Base-by-base conservation (phyloP, 352 stramenopile species). In the Pythium phragmitis region DNA sequence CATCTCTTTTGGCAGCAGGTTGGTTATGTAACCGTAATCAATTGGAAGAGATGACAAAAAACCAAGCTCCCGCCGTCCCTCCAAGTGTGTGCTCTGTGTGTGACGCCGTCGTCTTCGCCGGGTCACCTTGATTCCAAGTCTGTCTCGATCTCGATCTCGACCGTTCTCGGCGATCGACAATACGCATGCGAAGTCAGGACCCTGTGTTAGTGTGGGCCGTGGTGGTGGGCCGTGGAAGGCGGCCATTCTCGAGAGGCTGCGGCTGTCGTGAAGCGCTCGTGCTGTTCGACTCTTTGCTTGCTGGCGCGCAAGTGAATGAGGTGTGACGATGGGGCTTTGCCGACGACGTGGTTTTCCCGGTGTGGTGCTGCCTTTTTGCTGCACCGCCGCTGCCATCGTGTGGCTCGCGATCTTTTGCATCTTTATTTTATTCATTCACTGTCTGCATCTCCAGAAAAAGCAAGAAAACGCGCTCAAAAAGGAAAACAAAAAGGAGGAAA, bases 11-110 rank as follows among this genome's bases (percentile, higher is more conserved):
- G 36, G 45, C 39, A 60, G 56, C 36, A 63, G 45, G 57, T 70
- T 72, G 65, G 59, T 72, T 72, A 72, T 72, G 34, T 64, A 60
- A 63, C 42, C 64, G 59, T 72, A 72, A 72, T 72, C 65, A 67
- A 72, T 67, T 39, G 58, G 48, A 72, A 72, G 65, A 67, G 65
- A 67, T 72, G 65, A 72, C 63, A 68, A 65, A 60, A 67, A 47
- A 39, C 34, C 34, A 39, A 39, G 34, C 34, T 39, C 51, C 53
- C 43, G 28, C 50, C 51, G 51, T 55, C 53, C 41, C 21, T n/a
- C 41, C 41, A 23, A n/a, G 41, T 47, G 30, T 60, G 7, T 60
- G 47, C 46, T 63, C 54, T 63, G 47, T 60, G 47, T 60, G 41
- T 55, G 45, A 13, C 45, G 39, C 39, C 39, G 39, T 28, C 39